Evolutionary conservation across 106 monocot genomes (phyloP).

Genomic region (Alisma plantagoaquatica): DNA sequence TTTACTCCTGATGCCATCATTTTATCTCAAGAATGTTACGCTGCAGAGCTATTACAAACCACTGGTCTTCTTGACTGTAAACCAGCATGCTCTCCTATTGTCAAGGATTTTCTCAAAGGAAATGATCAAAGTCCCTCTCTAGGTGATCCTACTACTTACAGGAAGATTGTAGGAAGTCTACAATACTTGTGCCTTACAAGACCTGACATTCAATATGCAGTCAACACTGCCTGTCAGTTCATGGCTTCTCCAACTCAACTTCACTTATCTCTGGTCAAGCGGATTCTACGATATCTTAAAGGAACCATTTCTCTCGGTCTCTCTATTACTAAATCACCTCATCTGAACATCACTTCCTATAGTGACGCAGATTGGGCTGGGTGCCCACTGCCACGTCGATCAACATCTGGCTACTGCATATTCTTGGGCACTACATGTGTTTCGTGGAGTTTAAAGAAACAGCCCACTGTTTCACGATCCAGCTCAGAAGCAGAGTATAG

Average conservation of each 20-base stretch:
- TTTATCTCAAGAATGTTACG: neutral
- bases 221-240: neutral
- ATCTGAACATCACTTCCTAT: neutral
- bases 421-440: neutral
- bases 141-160: neutral
- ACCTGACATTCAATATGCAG: neutral
- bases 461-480: neutral
- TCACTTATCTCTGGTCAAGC: neutral
- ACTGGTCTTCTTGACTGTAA: neutral
- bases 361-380: neutral
- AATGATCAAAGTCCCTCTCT: neutral
- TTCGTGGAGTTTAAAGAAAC: slow-evolving; percentile 3
- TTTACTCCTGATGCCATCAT: neutral
- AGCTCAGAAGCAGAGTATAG: neutral
- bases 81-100: neutral
- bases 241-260: neutral
- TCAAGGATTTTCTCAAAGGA: neutral
- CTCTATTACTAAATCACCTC: neutral
- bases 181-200: slow-evolving; percentile 1
- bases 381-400: neutral
- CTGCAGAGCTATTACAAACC: neutral
- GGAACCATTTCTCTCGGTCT: neutral
- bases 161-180: neutral
- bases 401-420: neutral
- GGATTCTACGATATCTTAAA: slow-evolving; percentile 1